These are phyloP conservation scores for Ganoderma boninense DNA, from an alignment of 1,284 basidiomycete species.

Conservation along the genomic window DNA sequence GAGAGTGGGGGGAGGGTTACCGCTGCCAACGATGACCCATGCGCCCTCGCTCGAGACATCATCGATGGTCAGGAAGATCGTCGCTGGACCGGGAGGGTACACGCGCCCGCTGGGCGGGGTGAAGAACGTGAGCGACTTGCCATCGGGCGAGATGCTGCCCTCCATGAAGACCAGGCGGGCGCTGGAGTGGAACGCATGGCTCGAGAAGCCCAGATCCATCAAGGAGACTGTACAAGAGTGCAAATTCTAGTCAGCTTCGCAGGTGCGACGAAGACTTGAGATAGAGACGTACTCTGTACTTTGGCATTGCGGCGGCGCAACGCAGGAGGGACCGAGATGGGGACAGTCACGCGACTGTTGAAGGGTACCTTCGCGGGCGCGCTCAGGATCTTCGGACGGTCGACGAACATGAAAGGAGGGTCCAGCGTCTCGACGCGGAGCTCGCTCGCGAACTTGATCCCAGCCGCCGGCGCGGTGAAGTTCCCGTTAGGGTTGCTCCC, in stretches of 20 bases:
- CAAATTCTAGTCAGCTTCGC: not conserved
- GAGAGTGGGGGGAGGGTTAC: conserved; percentile 34
- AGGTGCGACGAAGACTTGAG: not conserved
- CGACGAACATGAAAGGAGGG: conserved; percentile 50
- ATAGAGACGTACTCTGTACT: conserved; percentile 7
- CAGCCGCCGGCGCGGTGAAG: conserved; percentile 4
- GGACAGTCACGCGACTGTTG: conserved; percentile 46
- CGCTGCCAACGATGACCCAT: conserved; percentile 56
- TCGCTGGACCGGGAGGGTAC: conserved; percentile 61
- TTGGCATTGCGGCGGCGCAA: not conserved
- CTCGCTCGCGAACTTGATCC: conserved; percentile 46
- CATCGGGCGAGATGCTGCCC: conserved; percentile 44
- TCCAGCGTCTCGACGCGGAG: conserved; percentile 56
- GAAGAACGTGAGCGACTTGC: conserved; percentile 49
- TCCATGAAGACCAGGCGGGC: conserved; percentile 57
- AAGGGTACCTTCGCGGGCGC: conserved; percentile 49
- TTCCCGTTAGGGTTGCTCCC: conserved; percentile 58
- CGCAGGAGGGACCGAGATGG: conserved; percentile 39
- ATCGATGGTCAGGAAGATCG: conserved; percentile 54
- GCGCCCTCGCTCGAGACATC: conserved; percentile 56
- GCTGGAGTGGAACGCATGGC: conserved; percentile 55
- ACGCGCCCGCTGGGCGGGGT: conserved; percentile 55
- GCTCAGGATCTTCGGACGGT: conserved; percentile 45
- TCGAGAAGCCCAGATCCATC: conserved; percentile 57
- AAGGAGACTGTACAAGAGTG: conserved; percentile 43